These are phyloP conservation scores for Mrakia hoshinonis DNA, from an alignment of 768 basidiomycete genomes.

Conservation along the genomic window DNA sequence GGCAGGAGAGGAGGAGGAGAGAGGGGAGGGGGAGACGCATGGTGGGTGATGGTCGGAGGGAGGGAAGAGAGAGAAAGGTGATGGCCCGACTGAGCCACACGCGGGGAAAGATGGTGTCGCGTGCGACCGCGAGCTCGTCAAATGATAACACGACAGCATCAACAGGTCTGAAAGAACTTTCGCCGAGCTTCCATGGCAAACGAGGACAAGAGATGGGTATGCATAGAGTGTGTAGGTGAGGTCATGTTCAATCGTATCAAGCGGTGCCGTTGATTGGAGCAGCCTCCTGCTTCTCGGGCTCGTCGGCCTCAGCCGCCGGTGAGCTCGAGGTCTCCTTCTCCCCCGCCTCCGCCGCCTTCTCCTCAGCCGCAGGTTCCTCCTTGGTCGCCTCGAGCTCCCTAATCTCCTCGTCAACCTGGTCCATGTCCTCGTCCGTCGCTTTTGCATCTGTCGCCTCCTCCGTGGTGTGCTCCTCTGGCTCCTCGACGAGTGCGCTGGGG, in stretches of 20 bases:
- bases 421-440: not conserved
- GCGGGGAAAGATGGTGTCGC: not conserved
- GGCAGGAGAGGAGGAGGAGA: not conserved
- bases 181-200: too few species aligned
- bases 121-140: too few species aligned
- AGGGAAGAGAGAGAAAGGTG: not conserved
- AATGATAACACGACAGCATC: too few species aligned
- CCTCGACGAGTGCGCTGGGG: conserved; percentile 6
- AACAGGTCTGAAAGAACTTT: too few species aligned
- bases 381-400: conserved; percentile 10
- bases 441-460: not conserved
- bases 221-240: too few species aligned
- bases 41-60: not conserved
- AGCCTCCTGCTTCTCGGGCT: too few species aligned
- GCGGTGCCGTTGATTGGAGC: too few species aligned
- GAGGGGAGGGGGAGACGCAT: conserved; percentile 1
- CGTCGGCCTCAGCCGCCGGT: not conserved
- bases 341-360: not conserved
- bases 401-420: conserved; percentile 21
- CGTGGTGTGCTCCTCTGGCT: conserved; percentile 4
- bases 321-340: conserved; percentile 5
- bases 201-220: too few species aligned
- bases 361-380: not conserved
- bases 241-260: too few species aligned
- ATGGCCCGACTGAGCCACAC: not conserved